These are phyloP conservation scores for Brachypodium distachyon DNA, from an alignment of 202 grass and related monocot genomes.

Conservation along the genomic window DNA sequence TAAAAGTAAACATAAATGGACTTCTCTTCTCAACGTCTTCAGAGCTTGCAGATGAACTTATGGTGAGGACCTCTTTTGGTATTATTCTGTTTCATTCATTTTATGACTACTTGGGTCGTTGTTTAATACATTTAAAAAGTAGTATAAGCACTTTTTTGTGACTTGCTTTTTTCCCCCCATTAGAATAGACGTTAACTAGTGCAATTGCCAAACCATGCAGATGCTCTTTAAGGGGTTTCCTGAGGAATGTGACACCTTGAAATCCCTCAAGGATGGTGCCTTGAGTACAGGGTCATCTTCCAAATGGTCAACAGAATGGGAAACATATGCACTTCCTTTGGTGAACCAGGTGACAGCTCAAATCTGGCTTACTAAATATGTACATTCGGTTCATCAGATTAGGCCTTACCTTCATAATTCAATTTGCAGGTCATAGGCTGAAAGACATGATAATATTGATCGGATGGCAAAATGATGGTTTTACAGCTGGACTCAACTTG, in stretches of 20 bases:
- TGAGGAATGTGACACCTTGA: conserved; percentile 55
- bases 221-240: conserved; percentile 97
- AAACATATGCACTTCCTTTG: conserved; percentile 57
- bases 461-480: neutral
- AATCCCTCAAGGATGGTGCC: conserved; percentile 65
- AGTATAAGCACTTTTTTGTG: neutral
- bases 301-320: conserved; percentile 84
- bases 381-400: neutral
- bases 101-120: conserved; percentile 2
- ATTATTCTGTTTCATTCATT: neutral
- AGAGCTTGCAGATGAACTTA: conserved; percentile 94
- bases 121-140: neutral
- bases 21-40: conserved; percentile 88
- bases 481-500: neutral
- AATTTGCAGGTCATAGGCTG: conserved; percentile 25
- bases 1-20: conserved; percentile 81
- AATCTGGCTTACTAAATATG: neutral
- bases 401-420: neutral
- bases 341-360: conserved; percentile 51
- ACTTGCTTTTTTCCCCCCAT: neutral
- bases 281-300: conserved; percentile 49
- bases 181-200: neutral
- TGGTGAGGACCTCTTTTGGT: conserved; percentile 43
- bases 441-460: neutral
- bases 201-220: conserved; percentile 27